Conservation (phyloP, 441 rosid species). For the Pelargonium citronellum region DNA sequence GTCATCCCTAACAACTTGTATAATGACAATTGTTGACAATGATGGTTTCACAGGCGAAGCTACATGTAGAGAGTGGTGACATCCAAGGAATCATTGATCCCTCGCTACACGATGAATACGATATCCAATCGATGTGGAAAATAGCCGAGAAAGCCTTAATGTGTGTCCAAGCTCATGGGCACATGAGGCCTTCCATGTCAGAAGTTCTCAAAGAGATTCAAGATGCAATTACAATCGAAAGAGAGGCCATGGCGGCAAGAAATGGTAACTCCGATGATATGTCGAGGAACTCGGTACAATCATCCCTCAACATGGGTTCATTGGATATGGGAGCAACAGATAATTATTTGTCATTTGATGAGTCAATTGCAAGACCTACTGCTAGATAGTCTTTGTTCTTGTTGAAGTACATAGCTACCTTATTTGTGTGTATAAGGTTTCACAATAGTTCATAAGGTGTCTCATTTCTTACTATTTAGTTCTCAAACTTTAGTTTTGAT, state of each 20-base stretch:
- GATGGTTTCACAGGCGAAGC: slow-evolving; percentile 49
- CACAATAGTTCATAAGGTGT: no score
- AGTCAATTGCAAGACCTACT: slow-evolving; percentile 51
- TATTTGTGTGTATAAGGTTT: neutral
- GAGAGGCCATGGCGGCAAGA: slow-evolving; percentile 38
- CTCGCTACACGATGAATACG: slow-evolving; percentile 49
- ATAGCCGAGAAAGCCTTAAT: slow-evolving; percentile 87
- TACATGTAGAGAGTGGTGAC: slow-evolving; percentile 87
- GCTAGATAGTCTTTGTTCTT: slow-evolving; percentile 42
- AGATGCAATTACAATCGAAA: slow-evolving; percentile 75
- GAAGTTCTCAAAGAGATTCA: slow-evolving; percentile 91
- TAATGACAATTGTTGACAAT: neutral
- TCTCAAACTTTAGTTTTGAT: no score
- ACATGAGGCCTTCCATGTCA: slow-evolving; percentile 84
- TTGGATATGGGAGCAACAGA: slow-evolving; percentile 47
- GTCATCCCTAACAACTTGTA: neutral
- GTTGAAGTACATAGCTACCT: slow-evolving; percentile 21
- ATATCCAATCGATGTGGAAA: slow-evolving; percentile 96
- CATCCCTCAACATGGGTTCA: slow-evolving; percentile 54
- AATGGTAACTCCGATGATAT: slow-evolving; percentile 70
- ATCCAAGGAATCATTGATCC: slow-evolving; percentile 87
- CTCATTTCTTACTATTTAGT: no score
- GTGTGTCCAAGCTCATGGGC: slow-evolving; percentile 84
- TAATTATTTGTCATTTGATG: slow-evolving; percentile 52
- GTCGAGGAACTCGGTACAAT: slow-evolving; percentile 60